phyloP scores from a whole-genome alignment of 2,329 filamentous ascomycete species.

The Aureobasidium leucospermi region DNA sequence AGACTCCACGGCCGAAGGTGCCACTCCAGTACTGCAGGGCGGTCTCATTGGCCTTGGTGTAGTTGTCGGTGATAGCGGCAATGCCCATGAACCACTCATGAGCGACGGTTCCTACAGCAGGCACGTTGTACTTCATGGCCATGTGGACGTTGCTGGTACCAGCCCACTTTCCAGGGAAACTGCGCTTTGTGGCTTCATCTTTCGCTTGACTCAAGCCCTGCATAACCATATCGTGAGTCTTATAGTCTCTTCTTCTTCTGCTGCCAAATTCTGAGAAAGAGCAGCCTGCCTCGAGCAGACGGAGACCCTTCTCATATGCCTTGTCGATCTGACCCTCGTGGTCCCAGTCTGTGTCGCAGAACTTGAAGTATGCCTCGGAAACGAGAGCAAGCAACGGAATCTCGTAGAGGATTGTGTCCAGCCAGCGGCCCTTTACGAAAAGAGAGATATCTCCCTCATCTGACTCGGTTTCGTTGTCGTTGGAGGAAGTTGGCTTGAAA shows the following conservation, averaged over 20 bases:
- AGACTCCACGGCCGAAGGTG: slow-evolving; percentile 74
- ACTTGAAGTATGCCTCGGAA: slow-evolving; percentile 95
- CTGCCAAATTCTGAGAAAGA: slow-evolving; percentile 92
- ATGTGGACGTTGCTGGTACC: slow-evolving; percentile 97
- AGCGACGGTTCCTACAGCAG: slow-evolving; percentile 81
- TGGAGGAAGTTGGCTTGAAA: slow-evolving; percentile 47
- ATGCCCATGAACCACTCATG: slow-evolving; percentile 99
- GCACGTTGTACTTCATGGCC: slow-evolving; percentile 82
- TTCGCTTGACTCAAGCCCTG: slow-evolving; percentile 74
- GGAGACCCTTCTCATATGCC: slow-evolving; percentile 72
- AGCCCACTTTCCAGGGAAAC: slow-evolving; percentile 64
- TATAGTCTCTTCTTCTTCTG: slow-evolving; percentile 80
- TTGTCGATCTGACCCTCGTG: slow-evolving; percentile 80
- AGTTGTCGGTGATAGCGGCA: slow-evolving; percentile 82
- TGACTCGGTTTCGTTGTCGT: slow-evolving; percentile 40
- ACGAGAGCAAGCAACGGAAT: slow-evolving; percentile 87
- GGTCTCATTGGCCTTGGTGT: slow-evolving; percentile 73
- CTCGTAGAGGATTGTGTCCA: slow-evolving; percentile 95
- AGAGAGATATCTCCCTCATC: slow-evolving; percentile 71
- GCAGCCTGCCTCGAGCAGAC: slow-evolving; percentile 74
- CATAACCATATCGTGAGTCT: slow-evolving; percentile 89
- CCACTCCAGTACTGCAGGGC: slow-evolving; percentile 83
- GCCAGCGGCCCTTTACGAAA: slow-evolving; percentile 74
- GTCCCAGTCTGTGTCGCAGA: slow-evolving; percentile 88
- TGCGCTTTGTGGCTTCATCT: slow-evolving; percentile 50